phyloP scores from a whole-genome alignment of 352 stramenopile species.

The Phytophthora pistaciae region DNA sequence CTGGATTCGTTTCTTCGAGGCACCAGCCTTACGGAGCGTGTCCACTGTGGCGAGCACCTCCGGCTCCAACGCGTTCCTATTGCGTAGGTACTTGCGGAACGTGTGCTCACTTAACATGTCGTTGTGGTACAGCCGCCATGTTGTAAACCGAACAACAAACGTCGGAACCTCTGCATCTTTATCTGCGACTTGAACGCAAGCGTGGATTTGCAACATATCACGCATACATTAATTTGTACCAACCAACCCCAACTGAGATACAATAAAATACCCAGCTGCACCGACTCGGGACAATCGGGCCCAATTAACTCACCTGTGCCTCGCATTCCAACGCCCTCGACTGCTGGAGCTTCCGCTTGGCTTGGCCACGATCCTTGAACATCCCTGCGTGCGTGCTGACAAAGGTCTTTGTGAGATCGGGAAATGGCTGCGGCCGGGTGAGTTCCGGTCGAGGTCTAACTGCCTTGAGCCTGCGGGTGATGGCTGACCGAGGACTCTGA shows the following conservation, averaged over 20 bases:
- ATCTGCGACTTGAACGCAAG: not conserved
- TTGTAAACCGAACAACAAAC: not conserved
- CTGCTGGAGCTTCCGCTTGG: too few relatives aligned
- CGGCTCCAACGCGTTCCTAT: not conserved
- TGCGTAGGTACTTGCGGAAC: not conserved
- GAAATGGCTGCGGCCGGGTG: too few relatives aligned
- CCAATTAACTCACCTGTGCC: too few relatives aligned
- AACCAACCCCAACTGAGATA: not conserved
- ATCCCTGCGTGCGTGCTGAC: too few relatives aligned
- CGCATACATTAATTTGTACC: not conserved
- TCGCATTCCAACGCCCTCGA: too few relatives aligned
- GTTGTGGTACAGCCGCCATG: not conserved
- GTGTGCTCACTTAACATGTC: not conserved
- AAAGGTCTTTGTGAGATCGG: too few relatives aligned
- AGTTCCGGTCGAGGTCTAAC: too few relatives aligned
- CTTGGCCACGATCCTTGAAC: too few relatives aligned
- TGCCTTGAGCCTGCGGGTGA: too few relatives aligned
- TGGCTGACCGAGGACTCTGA: too few relatives aligned
- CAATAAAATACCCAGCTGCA: not conserved
- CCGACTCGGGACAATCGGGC: too few relatives aligned
- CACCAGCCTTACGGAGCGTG: not conserved
- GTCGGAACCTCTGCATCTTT: not conserved
- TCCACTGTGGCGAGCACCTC: not conserved
- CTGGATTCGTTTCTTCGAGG: not conserved
- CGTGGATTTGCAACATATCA: not conserved